phyloP scores from a whole-genome alignment of 768 basidiomycete genomes.

The Russula sp. region DNA sequence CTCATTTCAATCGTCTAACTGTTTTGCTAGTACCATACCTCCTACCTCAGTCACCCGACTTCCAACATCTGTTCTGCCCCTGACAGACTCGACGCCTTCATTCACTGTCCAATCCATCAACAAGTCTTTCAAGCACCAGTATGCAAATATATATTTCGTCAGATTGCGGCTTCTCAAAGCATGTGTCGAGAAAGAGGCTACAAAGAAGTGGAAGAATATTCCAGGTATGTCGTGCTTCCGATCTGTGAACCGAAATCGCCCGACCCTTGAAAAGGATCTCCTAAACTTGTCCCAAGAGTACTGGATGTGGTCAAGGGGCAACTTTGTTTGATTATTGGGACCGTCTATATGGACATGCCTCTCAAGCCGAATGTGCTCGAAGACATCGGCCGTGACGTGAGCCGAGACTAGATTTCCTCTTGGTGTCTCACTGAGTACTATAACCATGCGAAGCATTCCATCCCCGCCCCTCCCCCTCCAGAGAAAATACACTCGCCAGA shows the following conservation, averaged over 20 bases:
- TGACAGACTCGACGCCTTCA: slow-evolving; percentile 23
- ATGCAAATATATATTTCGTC: slow-evolving; percentile 66
- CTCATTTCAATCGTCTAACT: not conserved
- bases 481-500: slow-evolving; percentile 68
- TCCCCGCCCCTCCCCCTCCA: slow-evolving; percentile 73
- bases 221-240: slow-evolving; percentile 28
- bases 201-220: slow-evolving; percentile 42
- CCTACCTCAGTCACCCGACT: slow-evolving; percentile 7
- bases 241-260: not conserved
- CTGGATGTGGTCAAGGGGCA: slow-evolving; percentile 81
- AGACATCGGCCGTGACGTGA: slow-evolving; percentile 87
- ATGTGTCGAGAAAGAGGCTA: slow-evolving; percentile 43
- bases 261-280: slow-evolving; percentile 43
- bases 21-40: slow-evolving; percentile 7
- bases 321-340: slow-evolving; percentile 88
- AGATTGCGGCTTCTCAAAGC: slow-evolving; percentile 44
- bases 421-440: slow-evolving; percentile 1
- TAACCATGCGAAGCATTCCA: slow-evolving; percentile 52
- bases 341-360: slow-evolving; percentile 98
- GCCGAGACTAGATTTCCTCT: slow-evolving; percentile 27
- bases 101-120: slow-evolving; percentile 39
- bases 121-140: slow-evolving; percentile 58
- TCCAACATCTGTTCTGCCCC: slow-evolving; percentile 10
- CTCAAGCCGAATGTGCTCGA: slow-evolving; percentile 97
- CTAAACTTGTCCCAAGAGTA: slow-evolving; percentile 67